Evolutionary conservation across 2,329 filamentous ascomycete genomes (phyloP).

Genomic region (Penicillium polonicum): DNA sequence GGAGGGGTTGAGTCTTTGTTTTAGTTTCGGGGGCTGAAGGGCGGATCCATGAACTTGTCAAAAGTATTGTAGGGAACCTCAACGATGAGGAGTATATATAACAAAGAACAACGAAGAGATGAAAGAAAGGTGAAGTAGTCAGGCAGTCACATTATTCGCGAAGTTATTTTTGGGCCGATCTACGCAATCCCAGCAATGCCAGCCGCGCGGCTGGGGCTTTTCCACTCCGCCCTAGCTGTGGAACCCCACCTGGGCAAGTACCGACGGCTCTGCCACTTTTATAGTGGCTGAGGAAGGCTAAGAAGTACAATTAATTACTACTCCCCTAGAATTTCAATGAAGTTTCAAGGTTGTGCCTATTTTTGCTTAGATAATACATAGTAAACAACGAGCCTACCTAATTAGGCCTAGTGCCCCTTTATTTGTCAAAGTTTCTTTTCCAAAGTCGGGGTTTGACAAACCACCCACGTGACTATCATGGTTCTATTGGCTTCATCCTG

Average conservation of each 20-base stretch:
- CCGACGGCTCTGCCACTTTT: not conserved
- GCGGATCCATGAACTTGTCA: not conserved
- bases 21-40: not conserved
- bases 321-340: not conserved
- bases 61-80: not conserved
- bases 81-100: not conserved
- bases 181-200: conserved; percentile 25
- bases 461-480: not conserved
- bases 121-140: conserved; percentile 5
- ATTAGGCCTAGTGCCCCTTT: not conserved
- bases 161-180: conserved; percentile 27
- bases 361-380: not conserved
- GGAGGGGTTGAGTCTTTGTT: conserved; percentile 1
- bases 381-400: not conserved
- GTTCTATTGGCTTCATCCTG: not conserved
- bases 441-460: not conserved
- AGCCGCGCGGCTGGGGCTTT: conserved; percentile 24
- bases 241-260: not conserved
- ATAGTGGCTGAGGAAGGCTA: not conserved
- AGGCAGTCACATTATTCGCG: conserved; percentile 24
- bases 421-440: not conserved
- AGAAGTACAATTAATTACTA: no score
- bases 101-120: not conserved
- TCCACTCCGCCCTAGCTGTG: conserved; percentile 4
- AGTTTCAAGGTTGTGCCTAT: not conserved